Base-by-base conservation (phyloP, 768 basidiomycete species). In the Trametes cinnabarina region DNA sequence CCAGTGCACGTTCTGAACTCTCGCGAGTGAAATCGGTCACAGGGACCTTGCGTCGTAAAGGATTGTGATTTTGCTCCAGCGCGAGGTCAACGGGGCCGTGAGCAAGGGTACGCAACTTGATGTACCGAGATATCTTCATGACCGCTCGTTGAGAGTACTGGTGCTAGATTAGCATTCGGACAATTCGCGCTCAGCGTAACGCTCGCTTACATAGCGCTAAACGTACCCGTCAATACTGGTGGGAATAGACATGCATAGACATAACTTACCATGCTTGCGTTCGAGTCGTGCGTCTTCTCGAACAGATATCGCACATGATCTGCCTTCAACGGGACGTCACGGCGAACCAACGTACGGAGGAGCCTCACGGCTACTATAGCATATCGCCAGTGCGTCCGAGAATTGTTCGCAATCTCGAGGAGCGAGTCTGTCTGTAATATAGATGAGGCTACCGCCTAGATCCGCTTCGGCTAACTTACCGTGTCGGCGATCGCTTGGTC, bases 101-200 rank as follows among this genome's bases (percentile, higher is more conserved):
- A 58, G 84, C 84, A 47, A 84, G 81, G 1, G 92, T 88, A 42
- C 92, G 82, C n/a, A 95, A 66, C 72, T 94, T 94, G 73, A 94
- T 78, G 69, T 85, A 84, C 52, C 88, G 83, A 7, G 87, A 76
- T 26, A 82, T 79, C 69, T 93, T 93, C 78, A 91, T 88, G 12
- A 90, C 72, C 1, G 87, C 88, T 59, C 88, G 80, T 68, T 86
- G 85, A 3, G 84, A 79, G 74, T 87, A 87, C 87, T 89, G 49
- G 43, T 11, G 43, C 14, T 46, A 23, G 14, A 5, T 47, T 50
- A 34, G 63, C 48, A 57, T 26, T 34, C 42, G 22, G 48, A 37
- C 50, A 39, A 40, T 3, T 30, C 51, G 22, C 4, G 19, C 15
- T 67, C 65, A 51, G 66, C 69, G n/a, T 63, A 67, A 61, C 61